Conservation (phyloP, 805 yeast species). For the Alloascoidea africana region DNA sequence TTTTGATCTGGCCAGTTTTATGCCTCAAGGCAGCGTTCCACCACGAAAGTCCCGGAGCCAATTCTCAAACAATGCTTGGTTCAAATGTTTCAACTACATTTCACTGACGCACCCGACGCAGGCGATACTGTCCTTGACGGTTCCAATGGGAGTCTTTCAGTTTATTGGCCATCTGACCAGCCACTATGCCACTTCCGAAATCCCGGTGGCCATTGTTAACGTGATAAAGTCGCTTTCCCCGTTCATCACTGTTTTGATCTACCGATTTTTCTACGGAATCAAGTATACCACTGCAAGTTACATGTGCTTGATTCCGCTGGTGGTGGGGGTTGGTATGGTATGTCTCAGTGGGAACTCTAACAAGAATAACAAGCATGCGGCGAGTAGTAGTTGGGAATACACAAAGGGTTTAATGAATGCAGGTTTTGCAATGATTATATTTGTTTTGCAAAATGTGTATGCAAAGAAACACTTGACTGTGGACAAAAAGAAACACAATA, state of each 20-base stretch:
- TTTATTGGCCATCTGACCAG: slow-evolving; percentile 68
- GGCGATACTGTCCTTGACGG: slow-evolving; percentile 38
- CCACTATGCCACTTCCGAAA: slow-evolving; percentile 63
- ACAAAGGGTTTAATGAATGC: slow-evolving; percentile 33
- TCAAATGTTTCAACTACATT: background rate
- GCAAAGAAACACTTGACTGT: slow-evolving; percentile 56
- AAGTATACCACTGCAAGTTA: slow-evolving; percentile 40
- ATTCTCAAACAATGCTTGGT: background rate
- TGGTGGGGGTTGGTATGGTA: slow-evolving; percentile 56
- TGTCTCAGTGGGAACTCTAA: slow-evolving; percentile 13
- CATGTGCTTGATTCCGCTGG: slow-evolving; percentile 45
- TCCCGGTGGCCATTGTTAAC: slow-evolving; percentile 72
- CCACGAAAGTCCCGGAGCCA: background rate
- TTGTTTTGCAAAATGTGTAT: slow-evolving; percentile 67
- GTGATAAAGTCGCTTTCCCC: slow-evolving; percentile 70
- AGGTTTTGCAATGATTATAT: slow-evolving; percentile 43
- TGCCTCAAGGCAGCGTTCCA: slow-evolving; percentile 4
- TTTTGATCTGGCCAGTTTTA: slow-evolving; percentile 16
- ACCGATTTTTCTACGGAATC: slow-evolving; percentile 32
- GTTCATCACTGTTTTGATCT: slow-evolving; percentile 50
- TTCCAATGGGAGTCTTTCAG: slow-evolving; percentile 75
- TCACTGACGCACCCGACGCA: slow-evolving; percentile 30
- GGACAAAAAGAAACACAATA: slow-evolving; percentile 14
- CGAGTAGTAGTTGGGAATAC: background rate
- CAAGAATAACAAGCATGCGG: background rate